Percentiles rank a stretch among this genome's conserved stretches.
Conservation (phyloP, 495 filamentous ascomycete species). For the Haplographium delicatum region DNA sequence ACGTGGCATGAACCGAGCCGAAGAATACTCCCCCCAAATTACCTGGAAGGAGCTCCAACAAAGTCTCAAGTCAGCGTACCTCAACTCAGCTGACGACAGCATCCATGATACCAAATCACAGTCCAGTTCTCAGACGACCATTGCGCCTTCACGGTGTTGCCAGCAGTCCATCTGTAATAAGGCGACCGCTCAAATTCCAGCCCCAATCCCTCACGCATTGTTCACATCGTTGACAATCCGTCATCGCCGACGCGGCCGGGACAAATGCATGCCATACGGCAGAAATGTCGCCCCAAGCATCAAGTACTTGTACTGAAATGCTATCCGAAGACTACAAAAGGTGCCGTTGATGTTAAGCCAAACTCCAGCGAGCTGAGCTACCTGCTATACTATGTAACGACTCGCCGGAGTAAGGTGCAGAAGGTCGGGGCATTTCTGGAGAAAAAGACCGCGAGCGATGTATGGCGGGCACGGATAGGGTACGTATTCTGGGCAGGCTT, state of each 20-base stretch:
- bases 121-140: background rate
- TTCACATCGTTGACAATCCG: too few relatives aligned
- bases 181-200: too few relatives aligned
- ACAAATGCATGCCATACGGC: constrained; percentile 50
- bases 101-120: too few relatives aligned
- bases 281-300: constrained; percentile 78
- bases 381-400: constrained; percentile 90
- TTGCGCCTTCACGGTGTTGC: background rate
- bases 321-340: constrained; percentile 85
- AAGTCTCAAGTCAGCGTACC: too few relatives aligned
- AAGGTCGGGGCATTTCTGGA: constrained; percentile 90
- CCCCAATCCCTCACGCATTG: too few relatives aligned
- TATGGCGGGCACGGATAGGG: constrained; percentile 75
- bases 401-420: constrained; percentile 85
- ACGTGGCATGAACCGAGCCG: too few relatives aligned
- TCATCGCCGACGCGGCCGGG: constrained; percentile 10
- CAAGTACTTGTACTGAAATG: constrained; percentile 90
- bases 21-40: too few relatives aligned
- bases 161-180: background rate
- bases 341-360: constrained; percentile 81
- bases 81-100: too few relatives aligned
- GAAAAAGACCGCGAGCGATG: constrained; percentile 82
- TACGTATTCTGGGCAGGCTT: constrained; percentile 38
- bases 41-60: too few relatives aligned
- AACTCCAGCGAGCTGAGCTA: constrained; percentile 94